Conservation (phyloP, 495 filamentous ascomycete species). For the Antarctomyces pellizariae region DNA sequence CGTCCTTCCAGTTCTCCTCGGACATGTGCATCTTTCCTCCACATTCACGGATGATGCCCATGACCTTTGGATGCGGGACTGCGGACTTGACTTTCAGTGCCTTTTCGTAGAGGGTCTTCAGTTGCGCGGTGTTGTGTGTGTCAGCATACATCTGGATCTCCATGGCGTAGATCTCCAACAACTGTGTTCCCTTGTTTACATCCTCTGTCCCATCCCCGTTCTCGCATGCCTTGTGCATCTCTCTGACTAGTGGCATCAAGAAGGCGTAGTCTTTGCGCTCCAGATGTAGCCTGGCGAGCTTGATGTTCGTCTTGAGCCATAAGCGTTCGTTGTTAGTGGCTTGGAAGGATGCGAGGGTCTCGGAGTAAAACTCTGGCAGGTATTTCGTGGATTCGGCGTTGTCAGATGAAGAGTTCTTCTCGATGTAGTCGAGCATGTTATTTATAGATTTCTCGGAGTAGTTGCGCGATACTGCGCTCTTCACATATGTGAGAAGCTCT, state of each 20-base stretch:
- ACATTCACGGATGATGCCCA: conserved; percentile 96
- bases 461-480: conserved; percentile 88
- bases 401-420: conserved; percentile 53
- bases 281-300: conserved; percentile 74
- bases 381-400: conserved; percentile 54
- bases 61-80: conserved; percentile 93
- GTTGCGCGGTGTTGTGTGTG: conserved; percentile 87
- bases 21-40: conserved; percentile 99
- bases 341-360: conserved; percentile 83
- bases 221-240: conserved; percentile 78
- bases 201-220: conserved; percentile 78
- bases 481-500: conserved; percentile 92
- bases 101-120: conserved; percentile 79
- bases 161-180: conserved; percentile 83
- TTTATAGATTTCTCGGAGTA: conserved; percentile 99
- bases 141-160: conserved; percentile 99
- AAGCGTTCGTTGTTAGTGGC: conserved; percentile 93
- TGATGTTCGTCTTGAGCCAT: conserved; percentile 97
- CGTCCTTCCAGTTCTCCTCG: conserved; percentile 96
- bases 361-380: conserved; percentile 90
- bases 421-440: conserved; percentile 97
- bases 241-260: conserved; percentile 61
- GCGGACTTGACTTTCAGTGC: conserved; percentile 81
- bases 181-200: conserved; percentile 86
- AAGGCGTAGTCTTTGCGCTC: conserved; percentile 72